Percentiles rank a stretch among this genome's conserved stretches.
phyloP scores from a whole-genome alignment of 2,329 filamentous ascomycete species.

The Mycosphaerella sp. region DNA sequence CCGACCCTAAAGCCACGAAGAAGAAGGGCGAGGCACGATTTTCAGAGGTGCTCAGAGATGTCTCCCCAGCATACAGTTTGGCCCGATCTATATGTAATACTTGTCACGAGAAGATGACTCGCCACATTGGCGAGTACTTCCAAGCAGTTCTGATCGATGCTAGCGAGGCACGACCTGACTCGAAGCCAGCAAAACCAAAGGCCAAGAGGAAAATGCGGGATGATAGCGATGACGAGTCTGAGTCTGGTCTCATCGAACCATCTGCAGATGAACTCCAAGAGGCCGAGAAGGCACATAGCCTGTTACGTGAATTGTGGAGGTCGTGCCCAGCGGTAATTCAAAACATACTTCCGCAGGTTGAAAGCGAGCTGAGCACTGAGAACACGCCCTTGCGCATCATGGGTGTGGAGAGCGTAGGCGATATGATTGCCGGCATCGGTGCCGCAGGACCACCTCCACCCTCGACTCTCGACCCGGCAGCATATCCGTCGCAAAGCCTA shows the following conservation, averaged over 20 bases:
- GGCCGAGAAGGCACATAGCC: slow-evolving; percentile 77
- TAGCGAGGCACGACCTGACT: slow-evolving; percentile 35
- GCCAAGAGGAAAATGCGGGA: slow-evolving; percentile 34
- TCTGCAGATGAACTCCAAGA: slow-evolving; percentile 82
- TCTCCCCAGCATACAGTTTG: slow-evolving; percentile 92
- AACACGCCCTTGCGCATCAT: slow-evolving; percentile 78
- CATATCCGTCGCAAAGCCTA: slow-evolving; percentile 67
- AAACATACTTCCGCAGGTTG: slow-evolving; percentile 89
- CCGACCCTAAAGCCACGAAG: slow-evolving; percentile 56
- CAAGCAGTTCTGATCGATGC: slow-evolving; percentile 93
- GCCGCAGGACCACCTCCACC: slow-evolving; percentile 76
- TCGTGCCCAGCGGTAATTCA: slow-evolving; percentile 81
- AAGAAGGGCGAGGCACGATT: slow-evolving; percentile 40
- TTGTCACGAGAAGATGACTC: slow-evolving; percentile 88
- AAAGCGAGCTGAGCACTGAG: slow-evolving; percentile 85
- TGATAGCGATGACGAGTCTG: slow-evolving; percentile 40
- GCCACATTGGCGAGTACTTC: slow-evolving; percentile 92
- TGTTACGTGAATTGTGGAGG: slow-evolving; percentile 89
- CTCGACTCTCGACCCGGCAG: slow-evolving; percentile 67
- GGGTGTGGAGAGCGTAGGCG: slow-evolving; percentile 88
- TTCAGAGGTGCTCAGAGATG: slow-evolving; percentile 58
- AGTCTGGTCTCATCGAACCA: slow-evolving; percentile 42
- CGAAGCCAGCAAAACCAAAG: slow-evolving; percentile 47
- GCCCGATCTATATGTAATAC: slow-evolving; percentile 88
- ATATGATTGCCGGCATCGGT: slow-evolving; percentile 90